Conservation (phyloP, 192 early-diverging fungal species). For the Coemansia sp. region DNA sequence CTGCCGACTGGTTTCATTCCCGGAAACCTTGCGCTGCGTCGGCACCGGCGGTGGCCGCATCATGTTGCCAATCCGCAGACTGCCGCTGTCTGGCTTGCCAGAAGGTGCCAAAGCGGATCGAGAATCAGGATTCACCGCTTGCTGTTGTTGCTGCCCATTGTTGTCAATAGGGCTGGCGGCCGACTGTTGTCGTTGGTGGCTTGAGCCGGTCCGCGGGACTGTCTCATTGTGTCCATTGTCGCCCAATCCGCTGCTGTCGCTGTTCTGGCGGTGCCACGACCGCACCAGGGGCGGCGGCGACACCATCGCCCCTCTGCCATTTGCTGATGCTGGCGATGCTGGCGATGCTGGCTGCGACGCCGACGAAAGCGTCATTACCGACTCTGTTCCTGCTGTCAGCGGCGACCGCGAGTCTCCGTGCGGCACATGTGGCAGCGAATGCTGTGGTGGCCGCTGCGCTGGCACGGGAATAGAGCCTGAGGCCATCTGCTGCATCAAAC, state of each 20-base stretch:
- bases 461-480: constrained; percentile 5
- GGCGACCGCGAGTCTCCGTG: constrained; percentile 4
- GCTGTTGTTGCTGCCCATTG: constrained; percentile 10
- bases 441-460: background rate
- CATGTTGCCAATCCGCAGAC: constrained; percentile 39
- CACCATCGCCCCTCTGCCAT: background rate
- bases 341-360: constrained; percentile 15
- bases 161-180: constrained; percentile 11
- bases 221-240: constrained; percentile 11
- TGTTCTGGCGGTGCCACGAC: constrained; percentile 11
- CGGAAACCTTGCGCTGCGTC: constrained; percentile 6
- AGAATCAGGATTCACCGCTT: background rate
- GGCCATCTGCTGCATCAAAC: constrained; percentile 26
- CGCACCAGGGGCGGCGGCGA: constrained; percentile 19
- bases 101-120: constrained; percentile 5
- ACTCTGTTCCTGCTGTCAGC: constrained; percentile 10
- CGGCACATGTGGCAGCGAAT: background rate
- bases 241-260: constrained; percentile 3
- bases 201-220: constrained; percentile 2
- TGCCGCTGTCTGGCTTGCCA: constrained; percentile 7
- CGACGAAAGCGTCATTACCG: constrained; percentile 16
- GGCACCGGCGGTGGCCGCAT: constrained; percentile 26
- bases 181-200: constrained; percentile 17
- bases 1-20: constrained; percentile 14
- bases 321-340: constrained; percentile 6